Evolutionary conservation across 768 basidiomycete genomes (phyloP), one percentile per base, ranked within the genome.

Genomic region (Russula brevipes): DNA sequence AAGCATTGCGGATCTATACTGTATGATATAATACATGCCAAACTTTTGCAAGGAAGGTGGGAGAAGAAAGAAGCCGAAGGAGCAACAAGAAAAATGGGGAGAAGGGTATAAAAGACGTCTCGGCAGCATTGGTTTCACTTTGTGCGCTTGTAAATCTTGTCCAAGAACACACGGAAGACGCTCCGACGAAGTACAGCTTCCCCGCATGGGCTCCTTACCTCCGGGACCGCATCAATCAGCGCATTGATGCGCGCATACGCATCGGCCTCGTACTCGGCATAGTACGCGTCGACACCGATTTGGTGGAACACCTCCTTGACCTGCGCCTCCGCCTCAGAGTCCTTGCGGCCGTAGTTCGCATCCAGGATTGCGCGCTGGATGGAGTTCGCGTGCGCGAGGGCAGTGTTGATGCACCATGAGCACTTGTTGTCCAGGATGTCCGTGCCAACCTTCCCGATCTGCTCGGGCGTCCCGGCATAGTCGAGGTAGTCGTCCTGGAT

Each of bases 401-500:
- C 97, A 24, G 85, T 86, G 76, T 97, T 98, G 74, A 98, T 81
- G 69, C 88, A 87, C 97, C 96, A 99, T 17, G 89, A 89, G 76
- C 96, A 98, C 78, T 99, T 99, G 85, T 98, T 98, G 76, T 99
- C 96, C 62, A 98, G 74, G 70, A 99, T 99, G 74, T 98, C 97
- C 16, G 96, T 98, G 24, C 96, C 97, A 63, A 99, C 86, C 78
- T 99, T 98, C 52, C 96, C 96, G 56, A 98, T 89, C 69, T 89
- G 82, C 75, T 94, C 94, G 0, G 94, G 92, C 8, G 90, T 83
- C 5, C 88, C 94, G 19, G 89, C 87, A 73, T 85, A 97, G 75
- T 99, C 97, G 70, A 98, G 84, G 76, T 87, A 98, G 76, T 98
- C 96, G 73, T 98, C 96, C 76, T 99, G 96, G 63, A 96, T 82